phyloP scores from a whole-genome alignment of 1,284 basidiomycete species.

The Cutaneotrichosporon mucoides region DNA sequence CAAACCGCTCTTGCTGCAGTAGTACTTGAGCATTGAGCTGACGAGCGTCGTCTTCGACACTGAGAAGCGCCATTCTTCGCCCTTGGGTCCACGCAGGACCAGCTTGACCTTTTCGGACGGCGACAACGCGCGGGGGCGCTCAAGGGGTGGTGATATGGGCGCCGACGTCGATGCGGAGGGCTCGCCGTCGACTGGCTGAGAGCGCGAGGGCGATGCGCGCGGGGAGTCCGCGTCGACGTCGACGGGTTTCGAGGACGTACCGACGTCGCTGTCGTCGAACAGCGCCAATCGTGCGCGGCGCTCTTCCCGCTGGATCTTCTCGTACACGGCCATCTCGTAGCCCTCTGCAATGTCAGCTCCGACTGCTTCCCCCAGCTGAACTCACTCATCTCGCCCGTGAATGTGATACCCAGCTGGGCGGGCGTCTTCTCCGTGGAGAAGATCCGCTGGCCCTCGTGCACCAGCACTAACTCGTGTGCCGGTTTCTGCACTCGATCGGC shows the following conservation, averaged over 20 bases:
- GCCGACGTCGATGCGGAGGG: too few species aligned
- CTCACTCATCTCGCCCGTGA: slow-evolving; percentile 29
- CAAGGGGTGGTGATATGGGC: too few species aligned
- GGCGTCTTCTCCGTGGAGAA: slow-evolving; percentile 21
- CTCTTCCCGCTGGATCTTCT: slow-evolving; percentile 15
- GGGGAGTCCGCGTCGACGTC: not conserved
- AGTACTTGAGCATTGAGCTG: slow-evolving; percentile 16
- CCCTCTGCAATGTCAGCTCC: slow-evolving; percentile 21
- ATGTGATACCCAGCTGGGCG: slow-evolving; percentile 23
- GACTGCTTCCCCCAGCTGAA: not conserved
- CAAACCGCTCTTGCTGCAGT: slow-evolving; percentile 17
- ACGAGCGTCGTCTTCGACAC: slow-evolving; percentile 6
- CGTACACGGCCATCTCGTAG: slow-evolving; percentile 31
- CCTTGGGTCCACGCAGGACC: slow-evolving; percentile 9
- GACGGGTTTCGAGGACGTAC: not conserved
- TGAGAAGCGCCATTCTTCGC: slow-evolving; percentile 5
- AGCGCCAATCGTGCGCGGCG: slow-evolving; percentile 1
- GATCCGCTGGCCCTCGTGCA: slow-evolving; percentile 25
- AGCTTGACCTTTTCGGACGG: slow-evolving; percentile 3
- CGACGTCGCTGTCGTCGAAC: not conserved
- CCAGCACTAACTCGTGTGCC: slow-evolving; percentile 29
- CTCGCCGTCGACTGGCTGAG: too few species aligned
- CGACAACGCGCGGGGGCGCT: too few species aligned
- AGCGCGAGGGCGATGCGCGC: too few species aligned
- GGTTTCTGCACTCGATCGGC: slow-evolving; percentile 21